These are phyloP conservation scores for Pestalotiopsis sp. DNA, from an alignment of 2,329 filamentous ascomycete genomes.

Conservation along the genomic window DNA sequence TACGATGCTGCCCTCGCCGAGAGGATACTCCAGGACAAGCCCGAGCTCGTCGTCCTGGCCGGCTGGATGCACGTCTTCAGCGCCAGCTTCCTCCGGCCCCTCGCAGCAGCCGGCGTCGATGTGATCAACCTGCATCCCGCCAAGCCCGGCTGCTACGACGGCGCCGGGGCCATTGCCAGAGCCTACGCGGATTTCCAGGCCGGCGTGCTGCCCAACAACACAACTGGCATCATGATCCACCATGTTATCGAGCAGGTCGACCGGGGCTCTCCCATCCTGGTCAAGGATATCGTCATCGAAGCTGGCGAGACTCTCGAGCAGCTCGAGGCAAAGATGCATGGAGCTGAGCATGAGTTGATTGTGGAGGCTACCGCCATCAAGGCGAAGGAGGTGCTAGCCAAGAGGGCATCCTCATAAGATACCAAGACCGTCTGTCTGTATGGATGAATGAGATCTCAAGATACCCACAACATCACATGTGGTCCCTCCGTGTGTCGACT, in stretches of 20 bases:
- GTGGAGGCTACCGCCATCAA: constrained; percentile 65
- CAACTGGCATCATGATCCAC: constrained; percentile 80
- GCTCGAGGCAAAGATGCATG: constrained; percentile 74
- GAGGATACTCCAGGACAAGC: constrained; percentile 64
- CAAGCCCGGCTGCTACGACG: constrained; percentile 63
- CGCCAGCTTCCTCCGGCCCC: constrained; percentile 67
- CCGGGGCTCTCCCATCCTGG: constrained; percentile 73
- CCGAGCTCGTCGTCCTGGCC: constrained; percentile 78
- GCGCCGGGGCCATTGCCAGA: constrained; percentile 69
- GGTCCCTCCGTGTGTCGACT: too few relatives aligned
- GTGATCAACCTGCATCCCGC: constrained; percentile 82
- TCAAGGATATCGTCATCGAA: constrained; percentile 67
- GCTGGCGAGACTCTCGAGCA: constrained; percentile 65
- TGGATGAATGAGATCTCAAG: background rate
- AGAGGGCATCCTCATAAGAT: background rate
- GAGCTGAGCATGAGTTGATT: constrained; percentile 76
- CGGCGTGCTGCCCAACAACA: constrained; percentile 59
- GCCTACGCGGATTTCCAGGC: constrained; percentile 65
- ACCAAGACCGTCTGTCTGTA: background rate
- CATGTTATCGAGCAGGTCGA: constrained; percentile 83
- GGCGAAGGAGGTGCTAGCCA: constrained; percentile 8
- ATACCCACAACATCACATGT: background rate
- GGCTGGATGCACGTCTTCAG: constrained; percentile 89
- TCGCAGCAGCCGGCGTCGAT: constrained; percentile 62
- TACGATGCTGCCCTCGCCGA: constrained; percentile 78